Evolutionary conservation across 768 basidiomycete genomes (phyloP), one percentile per base, ranked within the genome.

Genomic region (Pluteus cervinus): DNA sequence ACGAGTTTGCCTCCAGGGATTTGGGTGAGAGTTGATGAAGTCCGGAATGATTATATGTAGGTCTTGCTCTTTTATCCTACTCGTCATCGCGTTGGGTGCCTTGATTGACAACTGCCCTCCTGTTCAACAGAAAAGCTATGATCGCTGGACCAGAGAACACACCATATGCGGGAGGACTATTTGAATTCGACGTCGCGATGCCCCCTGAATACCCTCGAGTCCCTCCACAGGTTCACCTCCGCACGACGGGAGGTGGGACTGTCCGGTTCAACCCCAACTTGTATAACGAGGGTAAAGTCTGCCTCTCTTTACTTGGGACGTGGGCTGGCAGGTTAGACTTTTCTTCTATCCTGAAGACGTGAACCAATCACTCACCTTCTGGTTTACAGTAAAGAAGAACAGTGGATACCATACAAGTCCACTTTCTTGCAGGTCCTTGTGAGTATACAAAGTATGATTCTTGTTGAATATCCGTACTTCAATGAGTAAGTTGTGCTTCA

Each of bases 221-320:
- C 5, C 68, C 74, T 7, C 76, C 75, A 11, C 51, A 56, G 29
- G 56, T 76, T 55, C 65, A 74, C 45, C 54, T 76, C n/a, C 56
- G 66, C 23, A 77, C 76, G 10, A 77, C 75, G 2, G 75, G 70
- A 5, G 57, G 62, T 15, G 73, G 71, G 5, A 50, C 44, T 5
- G 73, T 75, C 21, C 55, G 71, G 16, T 77, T 77, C 54, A 77
- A 79, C 43, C 74, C 75, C 5, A 77, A 76, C 50, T 54, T 79
- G 12, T 76, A 75, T 43, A 51, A 52, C 22, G 46, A 47, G 40
- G 71, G 71, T 24, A 68, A 74, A 48, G 75, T 76, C 29, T 77
- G 73, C 52, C 56, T 78, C 31, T 75, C 68, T 21, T 57, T 76
- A 6, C 59, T 76, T 20, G 75, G 75, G 20, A 79, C 75, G 1